These are phyloP conservation scores for Aleurites moluccanus DNA, from an alignment of 441 rosid species.

Conservation along the genomic window DNA sequence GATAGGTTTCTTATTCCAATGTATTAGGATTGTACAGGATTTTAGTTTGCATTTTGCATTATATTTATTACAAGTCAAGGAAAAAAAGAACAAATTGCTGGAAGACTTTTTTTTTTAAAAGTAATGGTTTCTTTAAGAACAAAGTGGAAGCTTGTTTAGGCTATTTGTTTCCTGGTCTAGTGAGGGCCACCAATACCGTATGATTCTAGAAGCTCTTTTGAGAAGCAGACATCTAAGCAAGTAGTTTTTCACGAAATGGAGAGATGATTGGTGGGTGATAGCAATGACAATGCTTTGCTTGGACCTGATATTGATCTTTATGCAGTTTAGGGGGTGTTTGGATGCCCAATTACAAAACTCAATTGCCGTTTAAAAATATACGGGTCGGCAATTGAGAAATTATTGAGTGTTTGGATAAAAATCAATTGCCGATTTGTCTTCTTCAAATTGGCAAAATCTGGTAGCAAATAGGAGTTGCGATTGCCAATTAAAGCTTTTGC, in stretches of 20 bases:
- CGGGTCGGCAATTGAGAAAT: too few species aligned
- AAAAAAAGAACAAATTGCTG: background rate
- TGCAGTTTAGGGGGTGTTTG: too few species aligned
- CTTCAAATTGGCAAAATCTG: too few species aligned
- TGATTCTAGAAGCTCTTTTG: background rate
- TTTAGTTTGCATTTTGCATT: too few species aligned
- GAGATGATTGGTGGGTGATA: background rate
- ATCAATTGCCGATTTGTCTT: too few species aligned
- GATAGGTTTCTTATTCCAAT: background rate
- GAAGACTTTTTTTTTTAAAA: background rate
- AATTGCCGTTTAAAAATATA: too few species aligned
- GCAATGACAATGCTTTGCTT: background rate
- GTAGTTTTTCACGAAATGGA: background rate
- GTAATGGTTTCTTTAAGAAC: background rate
- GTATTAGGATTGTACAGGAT: background rate
- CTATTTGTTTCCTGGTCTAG: background rate
- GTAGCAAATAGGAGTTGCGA: too few species aligned
- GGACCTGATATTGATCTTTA: background rate
- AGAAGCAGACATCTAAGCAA: background rate
- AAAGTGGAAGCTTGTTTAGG: background rate
- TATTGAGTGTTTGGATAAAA: too few species aligned
- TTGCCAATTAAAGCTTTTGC: too few species aligned
- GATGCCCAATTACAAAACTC: too few species aligned
- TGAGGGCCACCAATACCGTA: background rate
- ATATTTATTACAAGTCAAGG: background rate